These are phyloP conservation scores for Gracilariopsis chorda DNA, from an alignment of 23 red algal genomes.

Conservation along the genomic window DNA sequence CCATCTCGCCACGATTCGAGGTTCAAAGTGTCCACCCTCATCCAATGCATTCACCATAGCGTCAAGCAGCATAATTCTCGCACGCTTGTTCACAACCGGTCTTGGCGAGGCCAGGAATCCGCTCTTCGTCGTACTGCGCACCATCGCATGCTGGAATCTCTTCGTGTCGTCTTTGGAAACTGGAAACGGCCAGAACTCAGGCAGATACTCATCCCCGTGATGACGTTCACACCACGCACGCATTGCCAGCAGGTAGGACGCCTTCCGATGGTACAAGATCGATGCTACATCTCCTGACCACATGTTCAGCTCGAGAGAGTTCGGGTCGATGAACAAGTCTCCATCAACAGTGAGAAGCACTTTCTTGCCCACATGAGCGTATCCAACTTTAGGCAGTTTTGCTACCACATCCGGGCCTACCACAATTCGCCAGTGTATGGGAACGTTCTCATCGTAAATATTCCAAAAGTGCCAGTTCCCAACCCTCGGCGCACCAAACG, in stretches of 20 bases:
- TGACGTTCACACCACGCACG: constrained; percentile 82
- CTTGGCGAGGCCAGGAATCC: not conserved
- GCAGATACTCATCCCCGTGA: constrained; percentile 79
- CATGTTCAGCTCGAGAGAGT: constrained; percentile 83
- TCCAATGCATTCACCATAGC: constrained; percentile 57
- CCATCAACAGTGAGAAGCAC: constrained; percentile 80
- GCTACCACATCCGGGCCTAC: constrained; percentile 83
- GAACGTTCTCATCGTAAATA: constrained; percentile 70
- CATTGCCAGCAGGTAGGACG: constrained; percentile 85
- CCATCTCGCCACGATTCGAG: constrained; percentile 18
- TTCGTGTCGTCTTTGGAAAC: constrained; percentile 71
- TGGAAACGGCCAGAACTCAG: constrained; percentile 82
- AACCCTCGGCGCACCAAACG: constrained; percentile 76
- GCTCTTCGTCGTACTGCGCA: constrained; percentile 54
- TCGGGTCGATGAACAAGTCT: constrained; percentile 89
- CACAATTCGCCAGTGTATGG: constrained; percentile 79
- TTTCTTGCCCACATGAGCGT: constrained; percentile 82
- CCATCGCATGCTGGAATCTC: constrained; percentile 75
- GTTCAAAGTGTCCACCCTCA: constrained; percentile 13
- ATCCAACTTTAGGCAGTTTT: constrained; percentile 80
- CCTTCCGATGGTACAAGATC: constrained; percentile 82
- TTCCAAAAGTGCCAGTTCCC: constrained; percentile 69
- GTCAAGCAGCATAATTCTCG: constrained; percentile 50
- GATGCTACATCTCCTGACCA: constrained; percentile 80
- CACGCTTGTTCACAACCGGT: constrained; percentile 36